Evolutionary conservation across 2,329 filamentous ascomycete genomes (phyloP), one percentile per base, ranked within the genome.

Genomic region (Cladophialophora carrionii): DNA sequence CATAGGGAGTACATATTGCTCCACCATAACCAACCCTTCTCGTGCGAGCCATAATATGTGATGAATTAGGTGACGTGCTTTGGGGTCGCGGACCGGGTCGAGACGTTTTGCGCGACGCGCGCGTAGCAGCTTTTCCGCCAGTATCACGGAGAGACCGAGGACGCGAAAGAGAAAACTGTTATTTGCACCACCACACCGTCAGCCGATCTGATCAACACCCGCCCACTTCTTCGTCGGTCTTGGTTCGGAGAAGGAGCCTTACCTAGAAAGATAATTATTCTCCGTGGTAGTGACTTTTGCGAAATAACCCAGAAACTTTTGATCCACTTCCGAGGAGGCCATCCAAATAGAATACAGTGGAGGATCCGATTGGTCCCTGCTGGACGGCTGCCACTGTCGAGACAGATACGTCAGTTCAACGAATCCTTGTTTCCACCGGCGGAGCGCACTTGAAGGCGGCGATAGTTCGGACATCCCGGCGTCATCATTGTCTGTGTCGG

Each of bases 261-360:
- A 71, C 70, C 85, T 85, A 7, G 90, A 90, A 53, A 98, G 85
- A 20, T 93, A 83, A 3, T 90, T 88, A 74, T 94, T 95, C 72
- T 91, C 88, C 66, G 85, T 81, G 74, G 89, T 88, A 71, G 92
- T 92, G 67, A 88, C 85, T 78, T 88, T 90, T 76, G 95, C 94
- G 76, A 96, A 88, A 75, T 88, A 89, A 79, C 92, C 92, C 74
- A 99, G 85, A 79, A 96, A 96, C 81, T 98, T 99, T 81, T 96
- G 93, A 78, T 99, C 95, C 68, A 98, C 92, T 80, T 96, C 92
- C 67, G 92, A 95, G 76, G 93, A 95, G 80, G 95, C 95, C 95
- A 98, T 99, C 77, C 78, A 79, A 76, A 78, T 73, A 71, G 71
- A 72, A 64, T 78, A 73, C 37, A 73, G 66, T 24, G 70, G 73